Percentiles rank a stretch among this genome's conserved stretches.
Evolutionary conservation across 192 early-diverging fungal species (phyloP).

Genomic region (Paraglomus occultum): DNA sequence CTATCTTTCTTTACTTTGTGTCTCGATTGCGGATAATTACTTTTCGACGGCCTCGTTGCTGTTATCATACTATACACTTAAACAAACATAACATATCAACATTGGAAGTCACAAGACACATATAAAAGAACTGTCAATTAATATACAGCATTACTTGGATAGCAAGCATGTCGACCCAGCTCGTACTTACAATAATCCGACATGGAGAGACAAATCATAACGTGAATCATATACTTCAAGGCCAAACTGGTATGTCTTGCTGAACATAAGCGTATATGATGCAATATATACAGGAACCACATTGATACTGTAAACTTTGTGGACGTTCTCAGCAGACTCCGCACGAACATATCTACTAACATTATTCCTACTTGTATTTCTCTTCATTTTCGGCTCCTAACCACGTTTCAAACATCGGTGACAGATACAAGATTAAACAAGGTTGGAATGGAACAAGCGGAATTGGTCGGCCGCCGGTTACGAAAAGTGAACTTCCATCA

Average conservation of each 20-base stretch:
- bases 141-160: no score
- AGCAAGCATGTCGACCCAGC: slow-evolving; percentile 11
- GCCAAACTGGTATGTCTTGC: slow-evolving; percentile 14
- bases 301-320: background rate
- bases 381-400: no score
- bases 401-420: no score
- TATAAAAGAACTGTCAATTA: no score
- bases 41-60: no score
- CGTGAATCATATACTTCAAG: slow-evolving; percentile 28
- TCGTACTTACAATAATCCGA: slow-evolving; percentile 15
- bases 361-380: no score
- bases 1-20: no score
- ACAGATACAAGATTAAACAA: slow-evolving; percentile 24
- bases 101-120: no score
- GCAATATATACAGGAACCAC: background rate
- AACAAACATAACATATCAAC: no score
- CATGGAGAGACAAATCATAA: slow-evolving; percentile 24
- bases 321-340: background rate
- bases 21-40: no score
- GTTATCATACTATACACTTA: no score
- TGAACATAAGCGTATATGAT: background rate
- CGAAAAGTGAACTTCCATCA: slow-evolving; percentile 24
- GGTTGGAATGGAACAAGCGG: slow-evolving; percentile 20
- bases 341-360: background rate
- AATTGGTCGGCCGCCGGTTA: slow-evolving; percentile 15